Conservation (phyloP, 1,284 basidiomycete genomes). For the Melanopsichium pennsylvanicum region DNA sequence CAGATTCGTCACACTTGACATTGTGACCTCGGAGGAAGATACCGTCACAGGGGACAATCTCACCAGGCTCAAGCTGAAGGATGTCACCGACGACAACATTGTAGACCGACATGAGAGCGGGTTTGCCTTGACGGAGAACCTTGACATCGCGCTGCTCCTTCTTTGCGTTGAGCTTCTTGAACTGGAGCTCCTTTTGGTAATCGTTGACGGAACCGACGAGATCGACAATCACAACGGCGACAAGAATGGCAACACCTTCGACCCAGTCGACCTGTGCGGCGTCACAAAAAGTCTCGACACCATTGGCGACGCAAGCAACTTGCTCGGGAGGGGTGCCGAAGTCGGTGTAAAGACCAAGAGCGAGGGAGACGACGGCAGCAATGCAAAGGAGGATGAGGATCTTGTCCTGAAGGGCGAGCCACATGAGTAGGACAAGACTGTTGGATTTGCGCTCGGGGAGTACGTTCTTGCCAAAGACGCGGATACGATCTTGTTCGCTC, state of each 20-base stretch:
- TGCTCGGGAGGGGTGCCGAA: slow-evolving; percentile 73
- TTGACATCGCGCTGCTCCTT: slow-evolving; percentile 95
- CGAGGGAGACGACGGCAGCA: slow-evolving; percentile 90
- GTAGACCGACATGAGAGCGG: slow-evolving; percentile 80
- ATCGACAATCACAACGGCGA: slow-evolving; percentile 74
- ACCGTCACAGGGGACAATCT: slow-evolving; percentile 93
- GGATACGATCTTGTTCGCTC: slow-evolving; percentile 45
- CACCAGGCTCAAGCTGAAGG: slow-evolving; percentile 89
- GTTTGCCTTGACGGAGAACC: slow-evolving; percentile 83
- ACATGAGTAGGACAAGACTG: slow-evolving; percentile 84
- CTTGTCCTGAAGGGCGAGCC: slow-evolving; percentile 93
- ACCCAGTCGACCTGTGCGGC: slow-evolving; percentile 81
- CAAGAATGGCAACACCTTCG: slow-evolving; percentile 94
- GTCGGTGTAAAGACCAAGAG: slow-evolving; percentile 91
- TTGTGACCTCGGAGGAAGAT: slow-evolving; percentile 91
- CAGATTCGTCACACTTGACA: slow-evolving; percentile 94
- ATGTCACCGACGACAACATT: slow-evolving; percentile 94
- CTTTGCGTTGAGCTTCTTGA: slow-evolving; percentile 88
- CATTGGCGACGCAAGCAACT: slow-evolving; percentile 68
- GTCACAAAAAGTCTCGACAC: slow-evolving; percentile 43
- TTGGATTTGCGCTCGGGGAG: slow-evolving; percentile 82
- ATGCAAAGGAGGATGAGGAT: slow-evolving; percentile 87
- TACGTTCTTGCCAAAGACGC: slow-evolving; percentile 81
- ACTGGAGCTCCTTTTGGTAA: slow-evolving; percentile 97
- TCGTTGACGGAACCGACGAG: slow-evolving; percentile 85